Evolutionary conservation across 495 filamentous ascomycete species (phyloP).

Genomic region (Trichoderma orchidacearum): DNA sequence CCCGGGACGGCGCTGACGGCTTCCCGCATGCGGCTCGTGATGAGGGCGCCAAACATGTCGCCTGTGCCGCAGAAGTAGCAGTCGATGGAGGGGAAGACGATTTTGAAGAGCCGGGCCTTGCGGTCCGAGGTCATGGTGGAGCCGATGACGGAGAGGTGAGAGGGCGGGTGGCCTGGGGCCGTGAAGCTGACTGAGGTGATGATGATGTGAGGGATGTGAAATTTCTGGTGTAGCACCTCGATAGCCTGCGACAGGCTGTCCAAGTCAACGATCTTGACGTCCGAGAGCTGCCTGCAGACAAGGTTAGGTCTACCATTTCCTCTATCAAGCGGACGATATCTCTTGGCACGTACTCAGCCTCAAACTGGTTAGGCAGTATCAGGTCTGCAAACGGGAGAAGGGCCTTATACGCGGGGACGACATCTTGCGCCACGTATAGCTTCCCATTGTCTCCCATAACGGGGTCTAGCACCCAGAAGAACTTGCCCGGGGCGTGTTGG

Average conservation of each 20-base stretch:
- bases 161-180: constrained; percentile 23
- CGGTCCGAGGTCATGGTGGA: constrained; percentile 53
- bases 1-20: constrained; percentile 33
- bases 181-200: constrained; percentile 66
- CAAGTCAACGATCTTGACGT: constrained; percentile 67
- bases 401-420: constrained; percentile 78
- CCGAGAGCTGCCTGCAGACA: constrained; percentile 55
- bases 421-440: constrained; percentile 79
- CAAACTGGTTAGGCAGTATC: constrained; percentile 93
- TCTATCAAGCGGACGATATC: not conserved
- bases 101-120: constrained; percentile 61
- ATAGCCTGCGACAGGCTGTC: constrained; percentile 58
- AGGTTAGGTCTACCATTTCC: not conserved
- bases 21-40: constrained; percentile 78
- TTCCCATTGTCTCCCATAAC: constrained; percentile 95
- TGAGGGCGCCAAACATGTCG: constrained; percentile 95
- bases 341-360: constrained; percentile 59
- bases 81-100: constrained; percentile 75
- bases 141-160: constrained; percentile 60
- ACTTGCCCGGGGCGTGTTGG: constrained; percentile 52
- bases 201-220: constrained; percentile 76
- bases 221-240: constrained; percentile 57
- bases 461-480: constrained; percentile 97
- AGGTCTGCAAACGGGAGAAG: constrained; percentile 71
- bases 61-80: constrained; percentile 92